phyloP scores from a whole-genome alignment of 1,284 basidiomycete genomes.

The Rhizoctonia solani region DNA sequence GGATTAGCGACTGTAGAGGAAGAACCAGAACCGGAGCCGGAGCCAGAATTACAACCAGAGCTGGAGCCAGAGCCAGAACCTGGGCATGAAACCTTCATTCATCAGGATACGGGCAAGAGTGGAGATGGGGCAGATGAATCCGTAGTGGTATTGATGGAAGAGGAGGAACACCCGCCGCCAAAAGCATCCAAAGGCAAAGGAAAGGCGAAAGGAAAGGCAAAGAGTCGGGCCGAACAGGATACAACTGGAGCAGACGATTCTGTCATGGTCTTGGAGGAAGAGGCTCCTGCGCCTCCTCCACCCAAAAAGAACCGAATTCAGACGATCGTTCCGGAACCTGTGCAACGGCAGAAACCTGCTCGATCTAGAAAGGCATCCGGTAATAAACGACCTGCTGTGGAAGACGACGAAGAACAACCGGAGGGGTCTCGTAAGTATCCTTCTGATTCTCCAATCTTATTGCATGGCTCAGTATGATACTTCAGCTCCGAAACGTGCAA shows the following conservation, averaged over 20 bases:
- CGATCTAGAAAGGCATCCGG: neutral
- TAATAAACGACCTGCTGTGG: conserved; percentile 7
- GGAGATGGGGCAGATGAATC: no score
- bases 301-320: conserved; percentile 21
- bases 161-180: conserved; percentile 9
- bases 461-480: neutral
- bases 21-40: neutral
- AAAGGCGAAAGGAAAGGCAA: no score
- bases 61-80: neutral
- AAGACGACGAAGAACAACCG: conserved; percentile 8
- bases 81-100: no score
- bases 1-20: no score
- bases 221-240: no score
- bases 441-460: no score
- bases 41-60: neutral
- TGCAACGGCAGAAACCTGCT: neutral
- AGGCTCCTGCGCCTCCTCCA: no score
- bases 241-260: no score
- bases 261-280: no score
- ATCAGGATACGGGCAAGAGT: no score
- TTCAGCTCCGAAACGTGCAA: conserved; percentile 14
- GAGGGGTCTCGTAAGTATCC: no score
- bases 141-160: no score
- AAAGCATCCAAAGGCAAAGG: conserved; percentile 1
- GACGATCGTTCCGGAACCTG: conserved; percentile 10